A percentile compares a stretch with the other conserved stretches of the same genome.
Conservation (phyloP, 495 filamentous ascomycete species). For the Rhizodiscina lignyota region DNA sequence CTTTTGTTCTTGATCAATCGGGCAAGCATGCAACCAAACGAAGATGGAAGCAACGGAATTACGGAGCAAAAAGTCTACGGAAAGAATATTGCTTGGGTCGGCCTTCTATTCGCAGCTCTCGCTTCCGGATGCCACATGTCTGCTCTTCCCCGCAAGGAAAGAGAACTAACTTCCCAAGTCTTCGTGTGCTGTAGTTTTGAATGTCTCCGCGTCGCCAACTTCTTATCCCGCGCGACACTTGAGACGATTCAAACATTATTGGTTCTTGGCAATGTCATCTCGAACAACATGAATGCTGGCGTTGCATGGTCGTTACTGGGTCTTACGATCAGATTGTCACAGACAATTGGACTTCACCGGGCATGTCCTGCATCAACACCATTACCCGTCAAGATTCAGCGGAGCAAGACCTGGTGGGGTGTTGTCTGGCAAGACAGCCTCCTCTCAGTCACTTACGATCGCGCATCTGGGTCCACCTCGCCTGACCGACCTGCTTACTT, state of each 20-base stretch:
- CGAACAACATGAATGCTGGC: slow-evolving; percentile 49
- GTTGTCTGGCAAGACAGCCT: slow-evolving; percentile 48
- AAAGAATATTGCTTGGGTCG: slow-evolving; percentile 38
- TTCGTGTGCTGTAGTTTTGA: slow-evolving; percentile 48
- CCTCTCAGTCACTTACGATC: slow-evolving; percentile 42
- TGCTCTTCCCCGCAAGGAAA: slow-evolving; percentile 41
- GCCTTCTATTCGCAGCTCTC: slow-evolving; percentile 61
- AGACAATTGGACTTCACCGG: slow-evolving; percentile 39
- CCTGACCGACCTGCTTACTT: no score
- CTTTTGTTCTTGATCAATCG: slow-evolving; percentile 51
- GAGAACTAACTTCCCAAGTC: slow-evolving; percentile 41
- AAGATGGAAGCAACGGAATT: slow-evolving; percentile 26
- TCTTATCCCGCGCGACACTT: slow-evolving; percentile 39
- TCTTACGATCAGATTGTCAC: slow-evolving; percentile 39
- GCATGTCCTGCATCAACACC: slow-evolving; percentile 31
- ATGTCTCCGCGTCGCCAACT: slow-evolving; percentile 45
- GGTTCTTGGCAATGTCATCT: slow-evolving; percentile 43
- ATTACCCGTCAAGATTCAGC: slow-evolving; percentile 5
- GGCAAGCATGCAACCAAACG: slow-evolving; percentile 30
- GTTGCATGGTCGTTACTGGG: slow-evolving; percentile 41
- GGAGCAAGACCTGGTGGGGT: slow-evolving; percentile 31
- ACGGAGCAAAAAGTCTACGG: slow-evolving; percentile 15
- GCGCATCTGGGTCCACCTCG: slow-evolving; percentile 37
- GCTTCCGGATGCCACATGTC: slow-evolving; percentile 74
- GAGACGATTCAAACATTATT: slow-evolving; percentile 41